Base-by-base conservation (phyloP, 192 early-diverging fungal species). In the Coemansia erecta region DNA sequence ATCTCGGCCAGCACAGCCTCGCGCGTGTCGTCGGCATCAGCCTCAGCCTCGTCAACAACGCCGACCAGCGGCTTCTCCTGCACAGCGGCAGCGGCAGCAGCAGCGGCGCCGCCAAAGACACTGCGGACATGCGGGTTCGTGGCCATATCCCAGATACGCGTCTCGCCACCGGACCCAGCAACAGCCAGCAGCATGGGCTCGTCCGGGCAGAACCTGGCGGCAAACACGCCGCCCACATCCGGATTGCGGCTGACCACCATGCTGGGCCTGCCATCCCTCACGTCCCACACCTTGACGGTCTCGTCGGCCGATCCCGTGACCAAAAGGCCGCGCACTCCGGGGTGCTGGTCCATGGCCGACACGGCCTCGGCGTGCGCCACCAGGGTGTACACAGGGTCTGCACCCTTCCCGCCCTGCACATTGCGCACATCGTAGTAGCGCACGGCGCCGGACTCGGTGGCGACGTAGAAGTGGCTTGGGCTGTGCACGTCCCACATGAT, bases 361-460 rank as follows among this genome's bases (percentile, higher is more conserved):
- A 94, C 90, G 3, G 98, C 85, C 56, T 84, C 86, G 68, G 98
- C 94, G 66, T 98, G 96, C 3, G 98, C 96, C 57, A 92, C 90
- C 48, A 99, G 82, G 14, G 89, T 95, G 71, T 86, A 99, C 6
- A 98, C 33, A 2, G 94, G 84, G 37, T 58, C 59, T 2, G 42
- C 63, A 49, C 77, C 73, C 12, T 8, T 35, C 17, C 56, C 53
- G 24, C 63, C 69, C 43, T 60, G 31, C 12, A 51, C 53, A 40
- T 74, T 80, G 48, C 93, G 87, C 15, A 83, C 83, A 81, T 99
- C 96, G 70, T 86, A 94, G 82, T 90, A 93, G 56, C 89, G 80
- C 28, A 99, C 90, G 41, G 92, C 67, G 15, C 98, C 98, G 64
- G 93, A 87, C 77, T 99, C 98, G 6, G 91, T 91, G 28, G 89